A percentile compares a stretch with the other conserved stretches of the same genome.
phyloP scores from a whole-genome alignment of 306 rosid genomes.

The Gillenia trifoliata region DNA sequence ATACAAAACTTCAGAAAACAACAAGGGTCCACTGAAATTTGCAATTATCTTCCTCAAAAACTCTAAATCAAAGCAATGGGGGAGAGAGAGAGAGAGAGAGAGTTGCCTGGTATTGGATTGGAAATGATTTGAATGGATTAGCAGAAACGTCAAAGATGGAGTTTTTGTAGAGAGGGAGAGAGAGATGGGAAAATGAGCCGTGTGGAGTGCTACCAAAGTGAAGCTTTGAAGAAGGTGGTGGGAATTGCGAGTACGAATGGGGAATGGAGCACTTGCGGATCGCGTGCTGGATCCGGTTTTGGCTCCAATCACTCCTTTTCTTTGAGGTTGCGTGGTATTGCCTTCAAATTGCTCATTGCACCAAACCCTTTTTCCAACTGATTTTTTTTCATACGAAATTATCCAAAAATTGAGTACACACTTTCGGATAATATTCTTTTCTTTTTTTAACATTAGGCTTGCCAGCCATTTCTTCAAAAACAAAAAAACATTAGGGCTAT shows the following conservation, averaged over 20 bases:
- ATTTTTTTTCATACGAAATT: no score
- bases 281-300: constrained; percentile 14
- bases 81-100: constrained; percentile 15
- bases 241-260: background rate
- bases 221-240: background rate
- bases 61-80: background rate
- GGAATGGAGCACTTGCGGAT: background rate
- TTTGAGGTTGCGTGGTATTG: background rate
- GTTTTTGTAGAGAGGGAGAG: background rate
- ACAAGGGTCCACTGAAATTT: background rate
- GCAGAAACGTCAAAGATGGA: constrained; percentile 13
- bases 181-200: background rate
- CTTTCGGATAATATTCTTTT: no score
- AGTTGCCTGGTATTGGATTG: constrained; percentile 12
- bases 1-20: background rate
- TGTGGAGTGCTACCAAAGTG: background rate
- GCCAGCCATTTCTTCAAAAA: no score
- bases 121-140: constrained; percentile 14
- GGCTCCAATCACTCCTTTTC: constrained; percentile 5
- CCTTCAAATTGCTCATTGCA: background rate
- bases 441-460: no score
- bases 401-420: no score
- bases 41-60: background rate
- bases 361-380: background rate
- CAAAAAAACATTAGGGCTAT: no score